A percentile compares a stretch with the other conserved stretches of the same genome.
phyloP scores from a whole-genome alignment of 2,329 filamentous ascomycete species.

The Ascochyta koolunga region DNA sequence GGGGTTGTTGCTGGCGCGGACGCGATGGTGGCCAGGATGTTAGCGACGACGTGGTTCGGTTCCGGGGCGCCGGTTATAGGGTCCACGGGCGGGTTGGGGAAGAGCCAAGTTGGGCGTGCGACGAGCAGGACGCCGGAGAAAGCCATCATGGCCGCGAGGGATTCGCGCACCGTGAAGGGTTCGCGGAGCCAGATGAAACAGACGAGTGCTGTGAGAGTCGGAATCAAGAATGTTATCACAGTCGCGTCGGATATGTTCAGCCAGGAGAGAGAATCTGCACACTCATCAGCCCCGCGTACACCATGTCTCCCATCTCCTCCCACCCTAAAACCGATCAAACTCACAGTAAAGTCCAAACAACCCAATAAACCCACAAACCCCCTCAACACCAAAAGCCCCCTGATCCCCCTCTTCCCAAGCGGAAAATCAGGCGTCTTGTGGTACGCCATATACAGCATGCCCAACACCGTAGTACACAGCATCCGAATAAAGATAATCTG shows the following conservation, averaged over 20 bases:
- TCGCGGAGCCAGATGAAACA: constrained; percentile 76
- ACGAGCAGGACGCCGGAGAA: constrained; percentile 80
- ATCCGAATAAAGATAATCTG: constrained; percentile 79
- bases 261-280: constrained; percentile 68
- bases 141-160: constrained; percentile 74
- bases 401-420: constrained; percentile 25
- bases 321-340: background rate
- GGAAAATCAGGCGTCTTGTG: constrained; percentile 49
- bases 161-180: constrained; percentile 77
- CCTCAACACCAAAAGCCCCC: constrained; percentile 26
- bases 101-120: constrained; percentile 68
- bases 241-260: constrained; percentile 83
- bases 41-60: constrained; percentile 17
- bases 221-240: constrained; percentile 83
- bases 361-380: constrained; percentile 35
- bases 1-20: constrained; percentile 8
- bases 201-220: constrained; percentile 76
- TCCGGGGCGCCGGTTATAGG: constrained; percentile 43
- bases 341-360: constrained; percentile 40
- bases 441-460: constrained; percentile 74
- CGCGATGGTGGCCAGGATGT: background rate
- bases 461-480: constrained; percentile 70
- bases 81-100: constrained; percentile 37
- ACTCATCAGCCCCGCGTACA: constrained; percentile 9
- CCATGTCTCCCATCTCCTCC: background rate